These are phyloP conservation scores for Tylopilus rubrobrunneus DNA, from an alignment of 768 basidiomycete species.

Conservation along the genomic window DNA sequence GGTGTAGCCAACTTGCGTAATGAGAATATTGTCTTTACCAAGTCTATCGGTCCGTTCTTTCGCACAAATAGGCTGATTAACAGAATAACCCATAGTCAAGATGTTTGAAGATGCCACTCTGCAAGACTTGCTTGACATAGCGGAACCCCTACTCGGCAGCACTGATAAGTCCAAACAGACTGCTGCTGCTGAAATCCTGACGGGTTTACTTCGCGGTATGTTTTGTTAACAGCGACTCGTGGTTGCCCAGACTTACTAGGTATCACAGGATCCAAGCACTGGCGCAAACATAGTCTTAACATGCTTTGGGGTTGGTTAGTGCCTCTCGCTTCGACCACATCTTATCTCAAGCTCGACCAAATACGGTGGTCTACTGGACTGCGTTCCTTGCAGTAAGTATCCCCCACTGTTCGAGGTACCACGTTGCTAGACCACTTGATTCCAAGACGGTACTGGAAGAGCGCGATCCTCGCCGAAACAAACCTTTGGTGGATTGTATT, in stretches of 20 bases:
- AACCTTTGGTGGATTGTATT: slow-evolving; percentile 78
- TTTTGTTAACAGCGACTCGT: not conserved
- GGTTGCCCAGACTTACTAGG: slow-evolving; percentile 3
- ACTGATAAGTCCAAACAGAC: slow-evolving; percentile 83
- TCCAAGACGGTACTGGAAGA: slow-evolving; percentile 52
- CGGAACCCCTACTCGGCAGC: slow-evolving; percentile 62
- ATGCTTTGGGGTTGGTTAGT: slow-evolving; percentile 72
- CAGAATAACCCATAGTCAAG: slow-evolving; percentile 48
- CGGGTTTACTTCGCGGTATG: slow-evolving; percentile 72
- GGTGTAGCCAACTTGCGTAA: slow-evolving; percentile 53
- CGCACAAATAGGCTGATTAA: slow-evolving; percentile 37
- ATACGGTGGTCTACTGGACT: slow-evolving; percentile 78
- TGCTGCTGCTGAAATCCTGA: slow-evolving; percentile 69
- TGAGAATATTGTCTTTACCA: slow-evolving; percentile 47
- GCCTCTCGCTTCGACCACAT: slow-evolving; percentile 53
- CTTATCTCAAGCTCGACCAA: slow-evolving; percentile 76
- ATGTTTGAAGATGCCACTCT: slow-evolving; percentile 54
- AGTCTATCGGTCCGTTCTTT: slow-evolving; percentile 41
- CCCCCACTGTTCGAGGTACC: not conserved
- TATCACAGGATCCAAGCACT: slow-evolving; percentile 74
- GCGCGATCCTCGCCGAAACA: slow-evolving; percentile 76
- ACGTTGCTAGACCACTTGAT: slow-evolving; percentile 6
- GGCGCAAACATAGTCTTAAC: slow-evolving; percentile 53
- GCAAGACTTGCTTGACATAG: slow-evolving; percentile 46
- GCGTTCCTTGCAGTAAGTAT: slow-evolving; percentile 42